Evolutionary conservation across 305 asterid genomes (phyloP).

Genomic region (Solanum hybrid): DNA sequence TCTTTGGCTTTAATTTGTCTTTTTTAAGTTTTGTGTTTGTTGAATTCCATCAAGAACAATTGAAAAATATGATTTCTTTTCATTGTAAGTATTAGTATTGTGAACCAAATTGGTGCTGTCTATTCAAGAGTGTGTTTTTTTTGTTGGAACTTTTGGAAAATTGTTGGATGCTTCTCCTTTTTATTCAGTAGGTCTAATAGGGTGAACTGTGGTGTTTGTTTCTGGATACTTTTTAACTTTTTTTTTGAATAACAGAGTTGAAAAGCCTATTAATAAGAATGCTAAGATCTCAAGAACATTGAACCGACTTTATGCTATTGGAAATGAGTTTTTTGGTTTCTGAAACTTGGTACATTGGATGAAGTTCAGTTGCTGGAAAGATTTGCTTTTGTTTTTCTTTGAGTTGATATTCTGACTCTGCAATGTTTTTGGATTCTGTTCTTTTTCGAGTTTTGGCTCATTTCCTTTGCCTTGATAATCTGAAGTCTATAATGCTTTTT

Average conservation of each 20-base stretch:
- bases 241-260: background rate
- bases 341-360: background rate
- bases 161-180: background rate
- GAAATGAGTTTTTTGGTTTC: background rate
- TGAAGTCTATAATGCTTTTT: background rate
- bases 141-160: background rate
- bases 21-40: background rate
- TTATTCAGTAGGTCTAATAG: background rate
- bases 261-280: background rate
- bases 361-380: background rate
- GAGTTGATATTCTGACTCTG: background rate
- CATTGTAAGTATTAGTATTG: no score
- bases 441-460: background rate
- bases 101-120: no score
- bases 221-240: background rate
- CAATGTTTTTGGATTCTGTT: background rate
- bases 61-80: background rate
- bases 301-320: background rate
- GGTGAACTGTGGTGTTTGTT: background rate
- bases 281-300: background rate
- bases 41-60: background rate
- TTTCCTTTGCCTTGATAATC: background rate
- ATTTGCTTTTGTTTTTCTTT: background rate
- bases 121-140: background rate
- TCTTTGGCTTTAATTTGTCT: background rate